phyloP scores from a whole-genome alignment of 257 asterid species.

The Solanum tacnaense region DNA sequence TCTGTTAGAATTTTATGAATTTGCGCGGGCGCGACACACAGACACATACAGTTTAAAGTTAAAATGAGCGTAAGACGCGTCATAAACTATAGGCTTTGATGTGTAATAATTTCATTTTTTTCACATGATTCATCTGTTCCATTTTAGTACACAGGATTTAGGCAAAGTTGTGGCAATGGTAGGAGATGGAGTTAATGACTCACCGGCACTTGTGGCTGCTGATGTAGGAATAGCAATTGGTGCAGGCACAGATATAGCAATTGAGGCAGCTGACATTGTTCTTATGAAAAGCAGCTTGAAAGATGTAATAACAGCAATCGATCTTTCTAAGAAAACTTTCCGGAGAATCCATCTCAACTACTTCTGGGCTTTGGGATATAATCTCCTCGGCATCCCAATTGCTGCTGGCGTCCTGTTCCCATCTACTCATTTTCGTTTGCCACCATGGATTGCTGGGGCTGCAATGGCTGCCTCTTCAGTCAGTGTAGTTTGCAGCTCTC shows the following conservation, averaged over 20 bases:
- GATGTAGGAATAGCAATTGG: conserved; percentile 86
- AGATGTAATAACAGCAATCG: conserved; percentile 76
- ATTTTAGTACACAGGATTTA: conserved; percentile 30
- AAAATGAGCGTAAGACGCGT: background rate
- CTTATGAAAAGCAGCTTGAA: conserved; percentile 81
- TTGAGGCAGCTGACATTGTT: conserved; percentile 86
- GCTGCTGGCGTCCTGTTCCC: conserved; percentile 82
- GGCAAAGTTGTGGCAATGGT: conserved; percentile 78
- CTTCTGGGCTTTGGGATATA: conserved; percentile 75
- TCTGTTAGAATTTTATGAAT: background rate
- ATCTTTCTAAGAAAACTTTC: conserved; percentile 68
- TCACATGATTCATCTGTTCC: background rate
- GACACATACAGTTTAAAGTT: background rate
- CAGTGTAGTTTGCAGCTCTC: conserved; percentile 87
- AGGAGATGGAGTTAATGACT: conserved; percentile 84
- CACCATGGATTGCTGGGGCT: conserved; percentile 93
- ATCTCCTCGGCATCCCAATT: conserved; percentile 57
- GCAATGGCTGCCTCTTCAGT: conserved; percentile 96
- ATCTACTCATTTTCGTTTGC: conserved; percentile 54
- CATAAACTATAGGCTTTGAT: background rate
- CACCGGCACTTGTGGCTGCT: conserved; percentile 87
- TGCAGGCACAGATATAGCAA: conserved; percentile 82
- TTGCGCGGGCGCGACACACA: background rate
- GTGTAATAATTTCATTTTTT: background rate
- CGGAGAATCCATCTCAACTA: conserved; percentile 58